Evolutionary conservation across 495 filamentous ascomycete species (phyloP), one percentile per base, ranked within the genome.

Genomic region (Acidiella bohemica): DNA sequence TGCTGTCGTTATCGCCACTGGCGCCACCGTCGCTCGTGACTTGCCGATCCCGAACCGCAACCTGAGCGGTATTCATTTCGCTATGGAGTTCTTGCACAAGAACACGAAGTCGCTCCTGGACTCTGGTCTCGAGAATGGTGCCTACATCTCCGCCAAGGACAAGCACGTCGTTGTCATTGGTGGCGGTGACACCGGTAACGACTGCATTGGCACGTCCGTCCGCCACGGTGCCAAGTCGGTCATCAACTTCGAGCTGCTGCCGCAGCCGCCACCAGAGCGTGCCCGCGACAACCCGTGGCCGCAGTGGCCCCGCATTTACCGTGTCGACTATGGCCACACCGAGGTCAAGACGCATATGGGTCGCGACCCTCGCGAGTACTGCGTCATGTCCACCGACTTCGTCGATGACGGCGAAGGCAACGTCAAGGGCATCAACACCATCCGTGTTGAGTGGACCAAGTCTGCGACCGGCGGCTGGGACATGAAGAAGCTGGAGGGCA

Each of bases 31-130:
- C 32, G 85, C 92, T 46, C 80, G 90, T 59, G 90, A 99, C 59
- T 76, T 99, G 23, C 88, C 88, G 41, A 93, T 96, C 50, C 76
- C 84, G 49, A 81, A 81, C 50, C 84, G 90, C 53, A 84, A 84
- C 60, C 73, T 96, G 2, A 78, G 92, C 32, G 90, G 90, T 36
- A 83, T 99, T 39, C 87, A 99, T 67, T 96, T 84, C 52, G 90
- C 90, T 49, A 99, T 99, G 90, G 78, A 94, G 59, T 99, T 96
- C 72, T 61, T 99, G 52, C 90, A 95, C 68, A 77, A 78, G 63
- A 99, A 99, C 70, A 99, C 90, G 53, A 96, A 99, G 68, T 94
- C 87, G 10, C 73, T 99, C 16, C 81, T 99, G 36, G 90, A 99
- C 65, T 94, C 88, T 28, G 75, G 80, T 47, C 75, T 95, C 12